A percentile compares a stretch with the other conserved stretches of the same genome.
Conservation (phyloP, 129 eudicot genomes). For the Chrysanthemum makinoi region DNA sequence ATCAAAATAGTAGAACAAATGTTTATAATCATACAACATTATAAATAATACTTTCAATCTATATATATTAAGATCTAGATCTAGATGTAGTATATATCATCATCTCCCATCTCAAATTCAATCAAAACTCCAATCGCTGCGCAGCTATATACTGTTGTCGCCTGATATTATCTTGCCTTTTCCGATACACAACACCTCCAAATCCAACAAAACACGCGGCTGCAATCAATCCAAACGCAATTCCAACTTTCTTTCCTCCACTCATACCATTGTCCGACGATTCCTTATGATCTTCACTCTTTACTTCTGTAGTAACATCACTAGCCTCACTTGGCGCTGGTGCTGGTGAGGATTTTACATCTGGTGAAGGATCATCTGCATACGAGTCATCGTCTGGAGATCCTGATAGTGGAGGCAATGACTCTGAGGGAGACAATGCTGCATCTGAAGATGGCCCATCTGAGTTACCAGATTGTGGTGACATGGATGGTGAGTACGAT, state of each 20-base stretch:
- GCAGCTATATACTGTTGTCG: slow-evolving; percentile 51
- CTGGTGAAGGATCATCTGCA: slow-evolving; percentile 22
- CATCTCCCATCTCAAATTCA: background rate
- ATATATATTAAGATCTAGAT: no score
- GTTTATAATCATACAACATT: background rate
- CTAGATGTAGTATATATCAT: background rate
- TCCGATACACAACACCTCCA: slow-evolving; percentile 48
- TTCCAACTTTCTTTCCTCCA: slow-evolving; percentile 54
- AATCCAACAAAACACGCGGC: slow-evolving; percentile 41
- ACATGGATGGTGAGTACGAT: slow-evolving; percentile 7
- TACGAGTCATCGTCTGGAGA: slow-evolving; percentile 16
- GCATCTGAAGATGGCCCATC: slow-evolving; percentile 17
- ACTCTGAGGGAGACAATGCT: no score
- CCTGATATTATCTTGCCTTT: slow-evolving; percentile 51
- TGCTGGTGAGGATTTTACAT: background rate
- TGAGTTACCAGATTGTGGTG: slow-evolving; percentile 19
- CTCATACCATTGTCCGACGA: slow-evolving; percentile 41
- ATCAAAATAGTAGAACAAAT: background rate
- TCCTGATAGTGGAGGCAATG: slow-evolving; percentile 16
- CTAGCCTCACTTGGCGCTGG: slow-evolving; percentile 24
- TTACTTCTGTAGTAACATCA: slow-evolving; percentile 7
- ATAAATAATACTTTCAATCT: background rate
- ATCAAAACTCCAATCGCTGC: slow-evolving; percentile 41
- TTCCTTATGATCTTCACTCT: slow-evolving; percentile 9
- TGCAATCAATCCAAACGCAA: slow-evolving; percentile 51